Evolutionary conservation across 2,329 filamentous ascomycete genomes (phyloP), one percentile per base, ranked within the genome.

Genomic region (Aspergillus sp.): DNA sequence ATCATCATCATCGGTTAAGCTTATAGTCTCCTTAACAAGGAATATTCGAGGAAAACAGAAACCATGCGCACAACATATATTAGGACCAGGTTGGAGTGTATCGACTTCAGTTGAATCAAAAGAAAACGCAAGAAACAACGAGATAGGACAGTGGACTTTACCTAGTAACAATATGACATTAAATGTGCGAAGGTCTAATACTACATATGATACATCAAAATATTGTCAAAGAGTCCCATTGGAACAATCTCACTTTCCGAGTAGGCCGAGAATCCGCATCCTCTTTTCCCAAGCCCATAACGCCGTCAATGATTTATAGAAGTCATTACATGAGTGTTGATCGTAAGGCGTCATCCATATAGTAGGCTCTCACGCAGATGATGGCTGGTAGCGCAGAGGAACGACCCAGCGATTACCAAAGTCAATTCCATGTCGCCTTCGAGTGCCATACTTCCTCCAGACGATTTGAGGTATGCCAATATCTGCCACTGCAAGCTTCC

Each of bases 321-420:
- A 47, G 35, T 48, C 40, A 33, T 36, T 54, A 42, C 11, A 42
- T 42, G 26, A 22, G 40, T 42, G 14, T 19, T 42, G 19, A 42
- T 30, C 26, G 26, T 30, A 20, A 42, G 40, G 10, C 32, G 13
- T 33, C 45, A 33, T 35, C 16, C 13, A 33, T 33, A 43, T 20
- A 22, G 22, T 16, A 47, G 19, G 32, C 20, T n/a, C 17, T 65
- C 54, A 72, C 17, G 61, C 57, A 19, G 61, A 49, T 44, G 63
- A 45, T 3, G 67, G 55, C 36, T 72, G 70, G 60, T 70, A 81
- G 45, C 73, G 69, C 72, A 94, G 82, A 62, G 87, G 84, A 13
- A 95, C 79, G 56, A 94, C 85, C 93, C 93, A 97, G 59, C 86
- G 83, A 54, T 86, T 85, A 20, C 90, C 90, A 77, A 96, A 97